Evolutionary conservation across 495 filamentous ascomycete species (phyloP), one percentile per base, ranked within the genome.

Genomic region (Lepidopterella palustris): DNA sequence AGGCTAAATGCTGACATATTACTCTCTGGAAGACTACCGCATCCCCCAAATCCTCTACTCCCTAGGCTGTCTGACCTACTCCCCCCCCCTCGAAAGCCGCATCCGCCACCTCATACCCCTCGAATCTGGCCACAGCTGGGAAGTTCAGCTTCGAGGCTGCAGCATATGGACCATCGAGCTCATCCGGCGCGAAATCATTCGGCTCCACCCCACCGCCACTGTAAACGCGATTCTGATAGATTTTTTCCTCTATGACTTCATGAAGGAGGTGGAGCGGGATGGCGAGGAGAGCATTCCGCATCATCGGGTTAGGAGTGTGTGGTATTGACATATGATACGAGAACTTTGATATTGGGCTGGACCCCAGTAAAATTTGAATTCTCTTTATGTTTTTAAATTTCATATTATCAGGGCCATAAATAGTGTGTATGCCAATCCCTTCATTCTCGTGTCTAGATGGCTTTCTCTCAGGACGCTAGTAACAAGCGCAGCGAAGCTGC

Each of bases 151-250:
- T 2, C 81, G 93, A 62, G 93, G 88, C 15, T 87, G 88, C 60
- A 92, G 85, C 59, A 95, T 97, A 40, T 97, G 91, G 93, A 90
- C 87, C 58, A 86, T 97, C 1, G 93, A 99, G 71, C 77, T 96
- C 31, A 87, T 99, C 60, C 77, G 83, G 56, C 78, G 87, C n/a
- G 87, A 95, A 71, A 98, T 98, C 49, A 65, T 84, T 53, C 79
- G 76, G 28, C 64, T 80, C 0, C 82, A 97, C 68, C 88, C 91
- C 0, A 85, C 87, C 23, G 74, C 77, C 3, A 76, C 76, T 13
- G 72, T 96, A 69, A 97, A 96, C 68, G 93, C 93, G 0, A 87
- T 97, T 32, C 68, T 97, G 58, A 92, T 99, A 55, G 93, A 99
- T 70, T 97, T 96, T 71, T 96, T 95, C 69, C 76, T 99, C 40